These are phyloP conservation scores for Flaveria ramosissima DNA, from an alignment of 129 eudicot species.

Conservation along the genomic window DNA sequence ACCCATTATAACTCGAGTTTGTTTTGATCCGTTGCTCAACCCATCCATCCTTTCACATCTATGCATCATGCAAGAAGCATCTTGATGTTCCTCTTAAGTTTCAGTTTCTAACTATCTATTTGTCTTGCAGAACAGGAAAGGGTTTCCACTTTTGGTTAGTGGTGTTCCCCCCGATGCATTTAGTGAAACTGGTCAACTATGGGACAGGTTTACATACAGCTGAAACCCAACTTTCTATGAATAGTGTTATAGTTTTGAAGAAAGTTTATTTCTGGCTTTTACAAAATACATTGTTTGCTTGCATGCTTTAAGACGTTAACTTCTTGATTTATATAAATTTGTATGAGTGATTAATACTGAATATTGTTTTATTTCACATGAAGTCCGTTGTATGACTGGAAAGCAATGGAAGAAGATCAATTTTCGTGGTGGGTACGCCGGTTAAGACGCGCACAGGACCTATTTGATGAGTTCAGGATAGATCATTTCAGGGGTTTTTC, in stretches of 20 bases:
- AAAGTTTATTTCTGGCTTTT: constrained; percentile 12
- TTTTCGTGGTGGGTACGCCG: constrained; percentile 93
- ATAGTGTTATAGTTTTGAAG: background rate
- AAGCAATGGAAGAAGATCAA: constrained; percentile 81
- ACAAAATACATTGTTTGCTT: constrained; percentile 16
- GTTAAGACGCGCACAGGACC: constrained; percentile 73
- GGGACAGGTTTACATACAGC: constrained; percentile 71
- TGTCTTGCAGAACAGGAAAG: constrained; percentile 64
- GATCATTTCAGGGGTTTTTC: constrained; percentile 98
- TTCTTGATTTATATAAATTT: constrained; percentile 1
- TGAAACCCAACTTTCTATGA: background rate
- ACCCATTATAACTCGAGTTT: background rate
- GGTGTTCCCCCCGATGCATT: constrained; percentile 99
- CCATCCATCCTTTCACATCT: background rate
- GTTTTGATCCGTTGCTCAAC: background rate
- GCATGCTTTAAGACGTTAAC: constrained; percentile 18
- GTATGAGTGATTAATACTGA: constrained; percentile 3
- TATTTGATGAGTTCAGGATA: constrained; percentile 94
- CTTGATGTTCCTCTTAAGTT: background rate
- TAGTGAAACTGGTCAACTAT: constrained; percentile 98
- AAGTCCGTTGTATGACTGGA: constrained; percentile 97
- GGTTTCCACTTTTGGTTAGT: constrained; percentile 87
- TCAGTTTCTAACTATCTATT: constrained; percentile 21
- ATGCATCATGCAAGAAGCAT: background rate
- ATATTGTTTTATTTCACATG: constrained; percentile 22